phyloP scores from a whole-genome alignment of 306 rosid species.

The Vachellia collinsii region DNA sequence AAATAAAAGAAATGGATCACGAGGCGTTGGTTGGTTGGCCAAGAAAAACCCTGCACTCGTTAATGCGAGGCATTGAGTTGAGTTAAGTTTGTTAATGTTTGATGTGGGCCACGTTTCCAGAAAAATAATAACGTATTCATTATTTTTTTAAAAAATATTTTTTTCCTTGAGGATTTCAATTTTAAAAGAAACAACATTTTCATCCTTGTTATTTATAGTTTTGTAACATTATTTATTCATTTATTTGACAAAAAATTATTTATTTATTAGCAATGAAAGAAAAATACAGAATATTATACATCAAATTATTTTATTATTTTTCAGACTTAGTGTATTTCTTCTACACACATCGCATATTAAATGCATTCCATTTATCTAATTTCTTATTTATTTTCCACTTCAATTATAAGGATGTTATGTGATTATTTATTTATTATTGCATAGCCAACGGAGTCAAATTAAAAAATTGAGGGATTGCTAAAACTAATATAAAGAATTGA shows the following conservation, averaged over 20 bases:
- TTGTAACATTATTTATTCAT: background rate
- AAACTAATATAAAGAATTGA: background rate
- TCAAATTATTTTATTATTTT: background rate
- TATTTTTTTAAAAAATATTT: background rate
- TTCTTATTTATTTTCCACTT: background rate
- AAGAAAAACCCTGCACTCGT: background rate
- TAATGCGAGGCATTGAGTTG: background rate
- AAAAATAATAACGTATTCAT: background rate
- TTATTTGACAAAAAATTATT: background rate
- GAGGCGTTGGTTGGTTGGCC: too few relatives aligned
- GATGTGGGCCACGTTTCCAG: background rate
- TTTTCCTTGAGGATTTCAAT: background rate
- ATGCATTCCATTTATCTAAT: too few relatives aligned
- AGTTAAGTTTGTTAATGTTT: background rate
- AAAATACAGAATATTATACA: background rate
- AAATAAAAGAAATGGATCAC: too few relatives aligned
- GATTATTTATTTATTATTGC: background rate
- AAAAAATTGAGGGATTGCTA: background rate
- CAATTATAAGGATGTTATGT: background rate
- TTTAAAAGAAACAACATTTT: background rate
- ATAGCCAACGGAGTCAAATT: background rate
- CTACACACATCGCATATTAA: too few relatives aligned
- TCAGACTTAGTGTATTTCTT: too few relatives aligned
- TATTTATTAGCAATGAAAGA: background rate
- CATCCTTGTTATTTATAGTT: too few relatives aligned